A percentile compares a stretch with the other conserved stretches of the same genome.
Evolutionary conservation across 768 basidiomycete genomes (phyloP).

Genomic region (Russula earlei): DNA sequence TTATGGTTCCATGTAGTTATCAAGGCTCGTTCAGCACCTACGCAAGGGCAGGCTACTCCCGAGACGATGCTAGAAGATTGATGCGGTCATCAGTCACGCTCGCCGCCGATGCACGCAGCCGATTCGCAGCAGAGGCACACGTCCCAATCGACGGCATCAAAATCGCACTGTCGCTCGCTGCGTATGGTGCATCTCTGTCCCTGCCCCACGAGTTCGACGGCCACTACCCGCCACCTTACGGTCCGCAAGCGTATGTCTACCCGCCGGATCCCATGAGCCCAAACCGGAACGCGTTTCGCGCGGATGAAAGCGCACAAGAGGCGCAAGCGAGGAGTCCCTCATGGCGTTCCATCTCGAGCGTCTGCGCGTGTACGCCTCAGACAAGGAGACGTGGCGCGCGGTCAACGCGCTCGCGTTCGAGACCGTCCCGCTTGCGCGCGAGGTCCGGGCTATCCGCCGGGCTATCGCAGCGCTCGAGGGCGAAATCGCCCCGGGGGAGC

Average conservation of each 20-base stretch:
- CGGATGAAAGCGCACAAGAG: slow-evolving; percentile 25
- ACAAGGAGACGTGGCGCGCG: slow-evolving; percentile 41
- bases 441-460: slow-evolving; percentile 53
- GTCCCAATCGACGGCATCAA: slow-evolving; percentile 25
- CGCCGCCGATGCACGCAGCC: slow-evolving; percentile 37
- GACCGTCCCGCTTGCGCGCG: slow-evolving; percentile 60
- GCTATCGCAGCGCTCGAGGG: slow-evolving; percentile 40
- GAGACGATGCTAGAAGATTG: slow-evolving; percentile 33
- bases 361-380: slow-evolving; percentile 42
- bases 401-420: slow-evolving; percentile 69
- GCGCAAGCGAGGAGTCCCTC: slow-evolving; percentile 39
- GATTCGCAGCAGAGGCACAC: slow-evolving; percentile 25
- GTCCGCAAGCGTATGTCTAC: slow-evolving; percentile 36
- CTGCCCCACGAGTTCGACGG: slow-evolving; percentile 69
- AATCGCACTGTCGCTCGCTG: slow-evolving; percentile 64
- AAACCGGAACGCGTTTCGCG: slow-evolving; percentile 37
- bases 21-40: slow-evolving; percentile 54
- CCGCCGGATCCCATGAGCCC: slow-evolving; percentile 11
- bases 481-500: slow-evolving; percentile 17
- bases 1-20: slow-evolving; percentile 36
- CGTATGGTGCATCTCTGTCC: slow-evolving; percentile 57
- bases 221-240: slow-evolving; percentile 67
- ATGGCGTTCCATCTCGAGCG: slow-evolving; percentile 55
- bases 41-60: slow-evolving; percentile 39
- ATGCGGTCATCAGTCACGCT: slow-evolving; percentile 48